Evolutionary conservation across 164 flowering plant genomes (phyloP), one percentile per base, ranked within the genome.

Genomic region (Pachysandra terminalis): DNA sequence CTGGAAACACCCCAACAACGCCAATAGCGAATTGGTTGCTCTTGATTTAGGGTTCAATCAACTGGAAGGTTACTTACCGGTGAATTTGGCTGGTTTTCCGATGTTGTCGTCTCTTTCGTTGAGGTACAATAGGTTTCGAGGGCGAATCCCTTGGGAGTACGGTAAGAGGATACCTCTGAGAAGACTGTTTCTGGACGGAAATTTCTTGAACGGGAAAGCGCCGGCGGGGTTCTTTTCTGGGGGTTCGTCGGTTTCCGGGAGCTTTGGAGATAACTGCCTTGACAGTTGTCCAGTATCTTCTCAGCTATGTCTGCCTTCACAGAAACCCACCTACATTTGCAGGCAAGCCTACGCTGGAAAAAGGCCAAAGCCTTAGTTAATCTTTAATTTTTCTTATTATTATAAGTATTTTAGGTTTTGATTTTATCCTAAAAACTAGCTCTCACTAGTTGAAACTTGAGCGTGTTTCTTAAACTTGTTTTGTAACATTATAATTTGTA

Each of bases 181-280:
- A 74, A 79, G 98, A 73, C 61, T 93, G 75, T 90, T 63, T 60
- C 66, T 91, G 45, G 97, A 90, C 58, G 97, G 97, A 19, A 93
- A 93, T 72, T 91, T 73, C 78, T 57, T 93, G 67, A 89, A 73
- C 19, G 98, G 98, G 26, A 84, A 77, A 48, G 88, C 87, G 45
- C 97, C 98, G 81, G 69, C 60, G 17, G 83, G 74, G 66, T 76
- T 93, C 0, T 79, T 90, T 59, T 28, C 86, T 66, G 71, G 77
- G n/a, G 74, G 48, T 16, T 53, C 69, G 53, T 15, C 71, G 2
- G 79, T 85, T 5, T 73, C 85, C 59, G 98, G 98, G 1, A 90
- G 93, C 68, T 67, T 93, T 56, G 96, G 88, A 5, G 84, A 88
- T 70, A 93, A 93, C 76, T 93, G 98, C 57, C 74, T 93, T 41